Base-by-base conservation (phyloP, 805 yeast genomes). In the Pichia ethanolica region DNA sequence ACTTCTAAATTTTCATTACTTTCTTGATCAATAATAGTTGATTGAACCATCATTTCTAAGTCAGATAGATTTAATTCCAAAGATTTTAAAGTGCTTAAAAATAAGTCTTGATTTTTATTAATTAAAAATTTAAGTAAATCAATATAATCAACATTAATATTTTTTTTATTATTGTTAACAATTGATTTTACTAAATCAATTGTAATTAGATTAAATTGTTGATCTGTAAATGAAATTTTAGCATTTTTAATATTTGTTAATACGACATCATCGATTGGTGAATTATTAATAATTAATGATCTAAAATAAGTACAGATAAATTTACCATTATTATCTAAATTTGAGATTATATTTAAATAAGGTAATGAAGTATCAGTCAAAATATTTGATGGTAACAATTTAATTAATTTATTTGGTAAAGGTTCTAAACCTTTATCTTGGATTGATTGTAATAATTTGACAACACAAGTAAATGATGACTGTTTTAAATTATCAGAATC, bases 21-120 rank as follows among this genome's bases (percentile, higher is more conserved):
- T 8, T 20, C 4, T 3, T 42, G 40, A 14, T 54, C 56, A 30
- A 66, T 57, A 46, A 89, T 66, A 0, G 90, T 81, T 1, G 84
- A 74, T 66, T 87, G 86, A 42, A 88, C 68, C 47, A 75, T 73
- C 72, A 89, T 77, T 68, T 83, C 90, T 32, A 83, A 67, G 5
- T 71, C 56, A 32, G 75, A 79, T 4, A 78, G 51, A 6, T 67
- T 58, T 25, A 74, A 47, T 20, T 66, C 61, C 26, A 65, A 47
- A 3, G 71, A 62, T 2, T 60, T 54, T 45, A 79, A 59, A 28
- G 69, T 66, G n/a, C 62, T 56, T n/a, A 70, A 39, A 41, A 79
- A 71, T 25, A 70, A 52, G 3, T 62, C 68, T 51, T 72, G 68
- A 46, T 75, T 63, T 5, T 59, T 56, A 7, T 60, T 57, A 35